phyloP scores from a whole-genome alignment of 352 stramenopile genomes.

The Phytopythium cucurbitacearum region DNA sequence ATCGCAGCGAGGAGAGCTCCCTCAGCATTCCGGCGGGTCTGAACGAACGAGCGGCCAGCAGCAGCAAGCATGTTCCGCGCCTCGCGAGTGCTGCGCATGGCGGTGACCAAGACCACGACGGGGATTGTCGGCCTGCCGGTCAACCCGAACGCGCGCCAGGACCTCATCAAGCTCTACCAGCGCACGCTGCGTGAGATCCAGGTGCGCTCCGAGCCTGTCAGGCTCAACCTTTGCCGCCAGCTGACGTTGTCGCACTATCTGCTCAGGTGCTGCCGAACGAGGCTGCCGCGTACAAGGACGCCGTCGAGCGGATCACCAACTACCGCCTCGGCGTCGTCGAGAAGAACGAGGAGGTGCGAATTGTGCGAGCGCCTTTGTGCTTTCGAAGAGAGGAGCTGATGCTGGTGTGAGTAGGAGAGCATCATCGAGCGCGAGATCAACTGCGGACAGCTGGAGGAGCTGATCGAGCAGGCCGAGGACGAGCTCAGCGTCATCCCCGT shows the following conservation, averaged over 20 bases:
- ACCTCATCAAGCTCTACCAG: constrained; percentile 84
- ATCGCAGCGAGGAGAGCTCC: constrained; percentile 1
- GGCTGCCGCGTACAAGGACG: constrained; percentile 67
- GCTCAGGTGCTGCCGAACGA: constrained; percentile 56
- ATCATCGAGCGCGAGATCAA: constrained; percentile 84
- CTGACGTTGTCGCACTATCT: not conserved
- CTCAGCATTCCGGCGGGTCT: no score
- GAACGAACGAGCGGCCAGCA: constrained; percentile 5
- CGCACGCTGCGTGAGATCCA: constrained; percentile 79
- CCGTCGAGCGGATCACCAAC: constrained; percentile 84
- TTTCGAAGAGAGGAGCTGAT: not conserved
- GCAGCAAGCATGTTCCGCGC: constrained; percentile 61
- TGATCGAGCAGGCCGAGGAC: constrained; percentile 86
- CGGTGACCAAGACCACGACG: constrained; percentile 85
- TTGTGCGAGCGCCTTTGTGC: not conserved
- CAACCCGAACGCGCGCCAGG: constrained; percentile 76
- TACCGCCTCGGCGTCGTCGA: constrained; percentile 75
- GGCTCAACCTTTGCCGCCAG: not conserved
- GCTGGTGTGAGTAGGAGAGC: constrained; percentile 37
- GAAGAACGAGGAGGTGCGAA: constrained; percentile 67
- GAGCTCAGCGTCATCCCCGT: constrained; percentile 83
- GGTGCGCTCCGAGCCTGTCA: constrained; percentile 19
- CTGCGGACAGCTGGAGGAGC: constrained; percentile 84
- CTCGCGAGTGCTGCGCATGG: constrained; percentile 78
- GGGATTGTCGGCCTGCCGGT: constrained; percentile 81